Evolutionary conservation across 2,329 filamentous ascomycete species (phyloP).

Genomic region (Diplodia sapinea): DNA sequence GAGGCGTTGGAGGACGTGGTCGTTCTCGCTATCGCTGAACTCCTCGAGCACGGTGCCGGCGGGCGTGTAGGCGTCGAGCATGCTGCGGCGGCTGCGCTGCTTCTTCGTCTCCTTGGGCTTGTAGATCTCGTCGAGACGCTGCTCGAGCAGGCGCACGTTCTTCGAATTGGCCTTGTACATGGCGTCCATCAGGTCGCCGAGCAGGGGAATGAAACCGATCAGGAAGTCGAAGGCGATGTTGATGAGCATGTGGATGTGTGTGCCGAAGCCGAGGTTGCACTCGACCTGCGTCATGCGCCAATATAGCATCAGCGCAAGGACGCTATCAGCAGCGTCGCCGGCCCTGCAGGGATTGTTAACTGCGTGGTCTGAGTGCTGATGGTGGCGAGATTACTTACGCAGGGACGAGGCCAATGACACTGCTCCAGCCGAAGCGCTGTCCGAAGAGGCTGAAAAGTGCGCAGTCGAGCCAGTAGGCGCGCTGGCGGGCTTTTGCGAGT

Average conservation of each 20-base stretch:
- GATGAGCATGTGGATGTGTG: slow-evolving; percentile 75
- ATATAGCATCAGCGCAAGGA: slow-evolving; percentile 74
- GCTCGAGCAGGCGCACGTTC: slow-evolving; percentile 73
- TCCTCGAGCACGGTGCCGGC: slow-evolving; percentile 57
- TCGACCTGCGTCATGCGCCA: slow-evolving; percentile 59
- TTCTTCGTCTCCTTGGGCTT: slow-evolving; percentile 49
- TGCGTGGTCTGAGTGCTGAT: not conserved
- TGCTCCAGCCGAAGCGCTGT: slow-evolving; percentile 86
- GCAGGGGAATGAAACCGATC: slow-evolving; percentile 74
- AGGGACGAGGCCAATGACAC: slow-evolving; percentile 83
- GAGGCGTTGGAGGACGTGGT: slow-evolving; percentile 1
- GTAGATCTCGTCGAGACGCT: slow-evolving; percentile 71
- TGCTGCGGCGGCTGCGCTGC: slow-evolving; percentile 27
- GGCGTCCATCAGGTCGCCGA: slow-evolving; percentile 78
- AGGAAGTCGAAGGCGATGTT: slow-evolving; percentile 78
- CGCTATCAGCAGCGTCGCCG: slow-evolving; percentile 75
- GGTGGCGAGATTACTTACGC: slow-evolving; percentile 59
- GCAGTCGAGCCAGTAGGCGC: slow-evolving; percentile 86
- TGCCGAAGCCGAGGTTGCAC: slow-evolving; percentile 69
- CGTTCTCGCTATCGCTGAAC: slow-evolving; percentile 45
- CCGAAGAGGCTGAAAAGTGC: slow-evolving; percentile 81
- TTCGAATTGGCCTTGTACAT: slow-evolving; percentile 76
- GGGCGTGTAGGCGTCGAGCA: slow-evolving; percentile 27
- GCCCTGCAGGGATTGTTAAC: slow-evolving; percentile 35
- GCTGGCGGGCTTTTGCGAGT: slow-evolving; percentile 82